phyloP scores from a whole-genome alignment of 208 protist species.

The Trypanosoma cruzi region DNA sequence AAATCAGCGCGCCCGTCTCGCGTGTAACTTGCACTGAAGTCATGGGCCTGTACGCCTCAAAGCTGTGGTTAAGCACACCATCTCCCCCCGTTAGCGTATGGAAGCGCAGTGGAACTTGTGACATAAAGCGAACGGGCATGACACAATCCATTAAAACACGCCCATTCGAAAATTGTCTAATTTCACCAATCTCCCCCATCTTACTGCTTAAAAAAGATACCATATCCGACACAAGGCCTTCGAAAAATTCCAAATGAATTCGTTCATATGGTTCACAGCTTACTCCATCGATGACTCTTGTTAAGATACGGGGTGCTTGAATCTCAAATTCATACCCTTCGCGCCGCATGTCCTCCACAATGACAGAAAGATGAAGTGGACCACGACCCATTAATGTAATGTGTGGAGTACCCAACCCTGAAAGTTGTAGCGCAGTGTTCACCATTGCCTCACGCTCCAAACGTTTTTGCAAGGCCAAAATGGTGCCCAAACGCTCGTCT shows the following conservation, averaged over 20 bases:
- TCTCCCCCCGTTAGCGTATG: slow-evolving; percentile 89
- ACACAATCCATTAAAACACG: slow-evolving; percentile 84
- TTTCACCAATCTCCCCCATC: slow-evolving; percentile 91
- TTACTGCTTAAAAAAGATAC: slow-evolving; percentile 88
- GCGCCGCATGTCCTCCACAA: slow-evolving; percentile 97
- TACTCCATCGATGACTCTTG: slow-evolving; percentile 71
- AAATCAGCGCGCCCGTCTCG: slow-evolving; percentile 88
- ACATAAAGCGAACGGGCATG: slow-evolving; percentile 90
- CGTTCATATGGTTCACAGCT: slow-evolving; percentile 90
- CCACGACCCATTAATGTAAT: slow-evolving; percentile 94
- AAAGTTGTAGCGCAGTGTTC: slow-evolving; percentile 93
- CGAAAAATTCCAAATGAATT: slow-evolving; percentile 82
- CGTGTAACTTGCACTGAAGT: slow-evolving; percentile 61
- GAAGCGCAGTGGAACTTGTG: slow-evolving; percentile 80
- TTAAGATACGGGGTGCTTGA: slow-evolving; percentile 93
- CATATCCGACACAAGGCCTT: slow-evolving; percentile 62
- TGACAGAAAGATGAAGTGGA: slow-evolving; percentile 97
- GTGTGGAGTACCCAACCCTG: slow-evolving; percentile 43
- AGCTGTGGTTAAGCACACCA: slow-evolving; percentile 88
- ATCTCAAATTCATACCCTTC: slow-evolving; percentile 97
- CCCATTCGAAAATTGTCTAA: slow-evolving; percentile 74
- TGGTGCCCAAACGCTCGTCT: slow-evolving; percentile 76
- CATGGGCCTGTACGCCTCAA: slow-evolving; percentile 85
- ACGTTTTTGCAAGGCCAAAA: slow-evolving; percentile 63
- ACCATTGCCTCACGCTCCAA: slow-evolving; percentile 92